Conservation (phyloP, 352 stramenopile genomes). For the Phytophthora parvispora region DNA sequence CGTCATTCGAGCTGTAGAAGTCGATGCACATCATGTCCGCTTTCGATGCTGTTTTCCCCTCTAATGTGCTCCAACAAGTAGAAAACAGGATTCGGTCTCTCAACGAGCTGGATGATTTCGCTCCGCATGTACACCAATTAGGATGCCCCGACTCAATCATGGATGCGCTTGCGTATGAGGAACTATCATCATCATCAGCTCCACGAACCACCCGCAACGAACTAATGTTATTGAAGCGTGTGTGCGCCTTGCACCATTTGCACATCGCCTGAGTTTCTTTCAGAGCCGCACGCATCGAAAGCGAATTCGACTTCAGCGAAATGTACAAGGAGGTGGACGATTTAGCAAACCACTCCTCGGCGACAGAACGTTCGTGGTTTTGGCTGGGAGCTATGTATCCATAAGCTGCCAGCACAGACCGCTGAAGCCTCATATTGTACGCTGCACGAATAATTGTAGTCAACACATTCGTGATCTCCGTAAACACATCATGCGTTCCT, state of each 20-base stretch:
- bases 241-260: slow-evolving; percentile 87
- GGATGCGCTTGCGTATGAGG: slow-evolving; percentile 19
- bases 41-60: slow-evolving; percentile 81
- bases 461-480: slow-evolving; percentile 75
- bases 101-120: slow-evolving; percentile 61
- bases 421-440: slow-evolving; percentile 89
- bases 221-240: slow-evolving; percentile 88
- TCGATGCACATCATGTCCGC: slow-evolving; percentile 92
- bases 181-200: slow-evolving; percentile 21
- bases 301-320: slow-evolving; percentile 87
- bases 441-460: slow-evolving; percentile 68
- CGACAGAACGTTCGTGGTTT: slow-evolving; percentile 68
- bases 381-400: slow-evolving; percentile 69
- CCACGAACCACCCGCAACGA: slow-evolving; percentile 63
- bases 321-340: slow-evolving; percentile 87
- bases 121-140: slow-evolving; percentile 71
- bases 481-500: slow-evolving; percentile 67
- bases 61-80: slow-evolving; percentile 85
- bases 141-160: slow-evolving; percentile 44
- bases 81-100: slow-evolving; percentile 87
- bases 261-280: slow-evolving; percentile 88
- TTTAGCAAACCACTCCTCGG: slow-evolving; percentile 87
- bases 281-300: slow-evolving; percentile 84
- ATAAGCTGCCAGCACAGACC: slow-evolving; percentile 61
- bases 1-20: slow-evolving; percentile 89